Base-by-base conservation (phyloP, 331 rosid species). In the Rosa hybrid region DNA sequence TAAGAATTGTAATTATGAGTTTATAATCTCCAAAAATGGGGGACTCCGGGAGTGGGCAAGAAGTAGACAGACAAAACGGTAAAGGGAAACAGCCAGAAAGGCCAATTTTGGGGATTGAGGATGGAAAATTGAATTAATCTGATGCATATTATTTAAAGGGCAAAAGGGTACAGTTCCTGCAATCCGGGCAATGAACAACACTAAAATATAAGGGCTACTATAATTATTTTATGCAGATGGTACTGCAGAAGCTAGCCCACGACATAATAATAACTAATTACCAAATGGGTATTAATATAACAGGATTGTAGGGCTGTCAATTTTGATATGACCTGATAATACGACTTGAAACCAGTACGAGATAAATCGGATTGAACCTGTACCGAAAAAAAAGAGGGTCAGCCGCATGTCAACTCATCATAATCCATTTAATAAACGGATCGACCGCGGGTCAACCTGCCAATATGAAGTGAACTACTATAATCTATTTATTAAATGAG, bases 101-200 rank as follows among this genome's bases (percentile, higher is more conserved):
- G 84, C 83, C 81, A 88, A 78, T 75, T 89, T 89, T 89, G 84
- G 98, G 97, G 94, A 88, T 94, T 89, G 87, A 46, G 81, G 83
- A 70, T 76, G 62, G 63, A 18, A 65, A 69, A 67, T 44, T 56
- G 46, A 54, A 23, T 23, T 53, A 45, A 34, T 30, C 51, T 38
- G 81, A 75, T 57, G 62, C 80, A 57, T 72, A 65, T 59, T 71
- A 76, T 83, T 72, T 80, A 74, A 80, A 88, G 87, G 90, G 83
- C 85, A 85, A 75, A 63, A 13, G 86, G 84, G 70, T 81, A 86
- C 86, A 75, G 82, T 86, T 91, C 91, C 92, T 83, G 89, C 91
- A 85, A 83, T 85, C 86, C 88, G 74, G 93, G 80, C 84, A 83
- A 83, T 68, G 74, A 64, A 67, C 74, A 77, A 18, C 41, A 82